Conservation (phyloP, 129 eudicot genomes). For the Helianthus annuus region HanXRQr2.0-SUNRISE NC_035448.2:28584261-28584760, state of each 20-base stretch:
- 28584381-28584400: slow-evolving; percentile 34
- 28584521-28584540: neutral
- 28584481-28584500: neutral
- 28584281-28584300: slow-evolving; percentile 43
- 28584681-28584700: no score
- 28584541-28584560: neutral
- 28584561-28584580: neutral
- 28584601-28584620: no score
- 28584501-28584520: slow-evolving; percentile 1
- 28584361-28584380: slow-evolving; percentile 26
- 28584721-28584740: no score
- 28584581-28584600: neutral
- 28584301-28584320: slow-evolving; percentile 46
- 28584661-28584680: no score
- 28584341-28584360: slow-evolving; percentile 37
- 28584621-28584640: no score
- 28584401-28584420: neutral
- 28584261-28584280: slow-evolving; percentile 7
- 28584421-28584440: neutral
- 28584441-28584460: neutral
- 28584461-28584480: neutral
- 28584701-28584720: no score
- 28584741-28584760: no score
- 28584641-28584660: no score
- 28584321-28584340: slow-evolving; percentile 33